These are phyloP conservation scores for Chaetoceros tenuissimus DNA, from an alignment of 108 stramenopile species.

Conservation along the genomic window DNA sequence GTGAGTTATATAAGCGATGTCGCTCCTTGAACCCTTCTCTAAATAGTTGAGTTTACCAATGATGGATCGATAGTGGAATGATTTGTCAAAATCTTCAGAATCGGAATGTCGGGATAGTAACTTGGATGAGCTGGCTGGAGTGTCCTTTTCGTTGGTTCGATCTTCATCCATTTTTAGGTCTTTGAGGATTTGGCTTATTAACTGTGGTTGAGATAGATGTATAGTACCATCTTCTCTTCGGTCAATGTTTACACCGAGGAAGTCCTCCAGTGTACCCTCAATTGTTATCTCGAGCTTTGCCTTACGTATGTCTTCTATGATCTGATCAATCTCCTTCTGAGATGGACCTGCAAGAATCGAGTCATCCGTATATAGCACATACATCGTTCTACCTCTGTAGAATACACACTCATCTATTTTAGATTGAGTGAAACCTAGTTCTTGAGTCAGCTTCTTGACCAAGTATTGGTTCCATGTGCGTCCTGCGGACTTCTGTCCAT, in stretches of 20 bases:
- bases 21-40: conserved; percentile 14
- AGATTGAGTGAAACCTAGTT: conserved; percentile 26
- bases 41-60: conserved; percentile 28
- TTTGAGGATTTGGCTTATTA: conserved; percentile 17
- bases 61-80: conserved; percentile 22
- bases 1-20: conserved; percentile 17
- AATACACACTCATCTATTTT: conserved; percentile 29
- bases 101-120: conserved; percentile 2
- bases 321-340: conserved; percentile 12
- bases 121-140: conserved; percentile 1
- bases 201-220: conserved; percentile 19
- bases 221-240: background rate
- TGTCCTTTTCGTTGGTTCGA: conserved; percentile 3
- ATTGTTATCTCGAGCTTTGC: conserved; percentile 15
- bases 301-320: conserved; percentile 16
- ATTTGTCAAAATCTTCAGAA: conserved; percentile 6
- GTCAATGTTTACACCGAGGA: conserved; percentile 11
- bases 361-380: conserved; percentile 38
- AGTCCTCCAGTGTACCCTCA: conserved; percentile 40
- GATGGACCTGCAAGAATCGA: conserved; percentile 27
- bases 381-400: conserved; percentile 28
- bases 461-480: conserved; percentile 30
- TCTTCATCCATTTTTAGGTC: conserved; percentile 5
- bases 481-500: conserved; percentile 31
- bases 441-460: conserved; percentile 3